phyloP scores from a whole-genome alignment of 805 yeast genomes.

The Cyberlindnera veronae region DNA sequence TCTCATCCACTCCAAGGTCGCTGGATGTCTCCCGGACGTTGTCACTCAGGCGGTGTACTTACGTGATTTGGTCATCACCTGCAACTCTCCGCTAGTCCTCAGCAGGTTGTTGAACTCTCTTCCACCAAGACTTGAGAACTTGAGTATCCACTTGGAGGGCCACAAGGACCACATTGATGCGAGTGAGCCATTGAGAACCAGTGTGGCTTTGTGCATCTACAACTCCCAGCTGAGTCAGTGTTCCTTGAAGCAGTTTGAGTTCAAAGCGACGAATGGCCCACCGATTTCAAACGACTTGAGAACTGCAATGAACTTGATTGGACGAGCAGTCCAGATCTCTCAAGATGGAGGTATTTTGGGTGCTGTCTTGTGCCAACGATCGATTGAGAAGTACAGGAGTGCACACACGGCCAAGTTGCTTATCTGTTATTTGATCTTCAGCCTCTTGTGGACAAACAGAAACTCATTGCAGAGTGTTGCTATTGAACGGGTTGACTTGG shows the following conservation, averaged over 20 bases:
- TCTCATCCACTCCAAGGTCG: not conserved
- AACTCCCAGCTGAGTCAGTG: no score
- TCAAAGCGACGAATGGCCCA: not conserved
- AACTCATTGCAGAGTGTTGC: not conserved
- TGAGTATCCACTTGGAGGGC: not conserved
- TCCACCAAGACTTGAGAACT: not conserved
- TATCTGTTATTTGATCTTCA: not conserved
- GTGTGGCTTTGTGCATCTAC: not conserved
- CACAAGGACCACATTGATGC: not conserved
- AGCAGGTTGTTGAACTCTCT: not conserved
- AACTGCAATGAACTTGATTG: no score
- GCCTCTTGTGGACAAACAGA: not conserved
- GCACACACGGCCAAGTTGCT: not conserved
- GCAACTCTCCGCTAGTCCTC: not conserved
- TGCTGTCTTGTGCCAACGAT: no score
- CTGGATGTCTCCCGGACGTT: not conserved
- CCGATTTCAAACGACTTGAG: not conserved
- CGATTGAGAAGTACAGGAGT: not conserved
- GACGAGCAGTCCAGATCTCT: no score
- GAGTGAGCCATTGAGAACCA: not conserved
- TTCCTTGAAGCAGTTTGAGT: constrained; percentile 1
- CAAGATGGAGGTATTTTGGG: no score
- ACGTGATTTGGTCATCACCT: not conserved
- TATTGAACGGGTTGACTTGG: constrained; percentile 1
- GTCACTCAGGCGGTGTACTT: not conserved